Evolutionary conservation across 1,139 yeast species (phyloP), one percentile per base, ranked within the genome.

Genomic region (Saccharomyces hybrid): DNA sequence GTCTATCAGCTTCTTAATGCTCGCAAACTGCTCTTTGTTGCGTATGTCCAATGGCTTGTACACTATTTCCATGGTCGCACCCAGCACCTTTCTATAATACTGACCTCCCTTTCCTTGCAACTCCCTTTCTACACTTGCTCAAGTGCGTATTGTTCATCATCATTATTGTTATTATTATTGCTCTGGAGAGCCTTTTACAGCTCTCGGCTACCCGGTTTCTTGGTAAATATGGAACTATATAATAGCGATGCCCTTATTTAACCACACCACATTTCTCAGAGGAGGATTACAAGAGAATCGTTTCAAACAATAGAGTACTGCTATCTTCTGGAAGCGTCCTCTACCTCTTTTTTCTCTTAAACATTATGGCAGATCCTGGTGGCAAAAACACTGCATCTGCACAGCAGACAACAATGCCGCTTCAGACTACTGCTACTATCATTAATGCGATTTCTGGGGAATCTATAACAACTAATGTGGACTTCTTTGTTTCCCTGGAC

Each of bases 1-100:
- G 42, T 82, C 77, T n/a, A 85, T 80, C 50, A 84, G 70, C 19
- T 64, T 65, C 62, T 75, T 75, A 49, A 80, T 58, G 5, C 69
- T 65, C 7, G 65, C 55, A 52, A 73, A 66, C 50, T 74, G 75
- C 3, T 53, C 52, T 2, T 53, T 53, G 48, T 66, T 62, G 19
- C 58, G 59, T 16, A 67, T 58, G 55, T 68, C 66, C 29, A 69
- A 55, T 19, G 58, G 62, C 34, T 58, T 58, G 50, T 67, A 68
- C 41, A 50, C 47, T 8, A 67, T 60, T 50, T 53, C 55, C 62
- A 60, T 60, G 25, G 11, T 29, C 41, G 9, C 19, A 2, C 25
- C 23, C 26, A 47, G 27, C 23, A 27, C 23, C 23, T 27, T 2
- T 27, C 42, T 27, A 2, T 32, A 5, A 7, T 31, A 16, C 7